phyloP scores from a whole-genome alignment of 1,284 basidiomycete genomes.

The Ceratobasidium sp. region DNA sequence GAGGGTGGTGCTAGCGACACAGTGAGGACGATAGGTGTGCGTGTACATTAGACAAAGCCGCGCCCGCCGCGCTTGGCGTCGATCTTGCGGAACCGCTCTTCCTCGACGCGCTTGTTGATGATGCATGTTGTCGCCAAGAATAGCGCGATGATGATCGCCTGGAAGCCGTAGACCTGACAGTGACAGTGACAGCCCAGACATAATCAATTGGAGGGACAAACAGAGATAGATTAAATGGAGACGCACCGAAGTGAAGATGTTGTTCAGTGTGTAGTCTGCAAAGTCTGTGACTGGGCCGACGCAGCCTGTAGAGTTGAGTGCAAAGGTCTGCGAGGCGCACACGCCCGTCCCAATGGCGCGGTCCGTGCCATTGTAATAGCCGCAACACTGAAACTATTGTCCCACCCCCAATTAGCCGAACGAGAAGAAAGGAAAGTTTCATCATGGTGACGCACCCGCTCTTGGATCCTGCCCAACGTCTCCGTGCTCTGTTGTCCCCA shows the following conservation, averaged over 20 bases:
- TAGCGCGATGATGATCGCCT: conserved; percentile 74
- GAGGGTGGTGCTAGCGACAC: conserved; percentile 20
- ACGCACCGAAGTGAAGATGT: conserved; percentile 75
- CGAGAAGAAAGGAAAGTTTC: conserved; percentile 25
- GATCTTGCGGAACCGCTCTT: conserved; percentile 82
- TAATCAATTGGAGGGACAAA: neutral
- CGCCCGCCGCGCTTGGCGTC: conserved; percentile 82
- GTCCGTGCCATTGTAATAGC: conserved; percentile 71
- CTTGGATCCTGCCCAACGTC: conserved; percentile 68
- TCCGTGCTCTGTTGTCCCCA: conserved; percentile 61
- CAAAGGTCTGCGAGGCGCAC: conserved; percentile 63
- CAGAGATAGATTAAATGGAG: neutral
- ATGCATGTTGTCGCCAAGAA: conserved; percentile 81
- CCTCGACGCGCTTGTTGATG: conserved; percentile 80
- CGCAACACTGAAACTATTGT: conserved; percentile 75
- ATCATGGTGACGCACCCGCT: conserved; percentile 59
- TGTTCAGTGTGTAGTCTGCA: conserved; percentile 75
- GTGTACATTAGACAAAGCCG: conserved; percentile 72
- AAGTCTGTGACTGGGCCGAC: conserved; percentile 67
- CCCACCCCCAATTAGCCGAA: neutral
- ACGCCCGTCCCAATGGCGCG: conserved; percentile 64
- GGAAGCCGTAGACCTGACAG: conserved; percentile 72
- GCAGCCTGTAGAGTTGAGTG: conserved; percentile 64
- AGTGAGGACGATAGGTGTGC: neutral
- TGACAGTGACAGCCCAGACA: conserved; percentile 19